Base-by-base conservation (phyloP, 352 stramenopile genomes). In the Nothophytophthora sp. region DNA sequence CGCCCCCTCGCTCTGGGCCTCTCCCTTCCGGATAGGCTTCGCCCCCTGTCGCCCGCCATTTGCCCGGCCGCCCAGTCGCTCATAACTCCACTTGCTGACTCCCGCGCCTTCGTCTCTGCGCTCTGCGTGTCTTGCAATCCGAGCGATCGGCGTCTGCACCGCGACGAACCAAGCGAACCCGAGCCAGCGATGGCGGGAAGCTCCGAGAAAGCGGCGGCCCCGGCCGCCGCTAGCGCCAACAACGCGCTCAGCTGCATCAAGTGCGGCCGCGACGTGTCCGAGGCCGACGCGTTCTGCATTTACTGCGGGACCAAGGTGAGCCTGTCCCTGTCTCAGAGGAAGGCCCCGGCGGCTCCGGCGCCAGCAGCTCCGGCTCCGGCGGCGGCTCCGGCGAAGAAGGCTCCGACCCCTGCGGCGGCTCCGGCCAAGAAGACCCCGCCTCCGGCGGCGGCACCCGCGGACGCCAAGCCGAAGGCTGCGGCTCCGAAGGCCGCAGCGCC, bases 271-370 rank as follows among this genome's bases (percentile, higher is more conserved):
- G 75, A 88, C 35, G 80, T 94, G 54, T 73, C 81, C 36, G 66
- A 84, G 45, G 45, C 75, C 22, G 84, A 94, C 69, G 68, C 81
- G 34, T 92, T 94, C 65, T 94, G 84, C 63, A 94, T 94, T 65
- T 94, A 88, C 67, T 94, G 84, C 50, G 84, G 84, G 55, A 94
- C 81, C 46, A 92, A 92, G 44, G 81, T 92, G 52, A 84, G 72
- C 44, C 57, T 83, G 41, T 81, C 77, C 58, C 46, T 87, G 22
- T 70, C 73, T 5, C 72, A 86, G 61, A 73, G 77, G 30, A 78
- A 82, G 50, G 60, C 67, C 32, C 30, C 56, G 11, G 40, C 66
- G 16, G 33, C 61, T 4, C 18, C 58, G 8, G 36, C 60, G 1
- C 23, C 54, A 0, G 27, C 63, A 18, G 13, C 52, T 2, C 40